phyloP scores from a whole-genome alignment of 2,329 filamentous ascomycete species.

The Aureobasidium musti region DNA sequence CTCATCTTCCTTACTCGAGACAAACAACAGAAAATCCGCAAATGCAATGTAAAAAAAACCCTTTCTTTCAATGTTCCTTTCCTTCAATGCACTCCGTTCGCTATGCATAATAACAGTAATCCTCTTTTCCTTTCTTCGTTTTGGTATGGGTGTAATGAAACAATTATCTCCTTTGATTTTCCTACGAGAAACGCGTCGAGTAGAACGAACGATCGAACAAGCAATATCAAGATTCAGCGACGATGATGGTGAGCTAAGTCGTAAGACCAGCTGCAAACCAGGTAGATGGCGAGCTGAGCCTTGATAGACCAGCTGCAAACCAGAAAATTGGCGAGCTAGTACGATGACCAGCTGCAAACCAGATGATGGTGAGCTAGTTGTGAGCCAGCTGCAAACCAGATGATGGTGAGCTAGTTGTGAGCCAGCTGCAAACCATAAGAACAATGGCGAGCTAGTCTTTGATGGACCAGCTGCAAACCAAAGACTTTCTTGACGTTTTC shows the following conservation, averaged over 20 bases:
- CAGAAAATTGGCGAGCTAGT: conserved; percentile 15
- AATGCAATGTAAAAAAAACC: conserved; percentile 13
- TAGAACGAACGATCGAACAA: not conserved
- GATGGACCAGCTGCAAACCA: conserved; percentile 19
- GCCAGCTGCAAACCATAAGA: conserved; percentile 23
- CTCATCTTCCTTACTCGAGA: not conserved
- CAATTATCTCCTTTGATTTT: not conserved
- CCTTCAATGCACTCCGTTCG: conserved; percentile 10
- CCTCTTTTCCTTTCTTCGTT: too few species aligned
- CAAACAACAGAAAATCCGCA: conserved; percentile 1
- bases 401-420: conserved; percentile 11
- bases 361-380: conserved; percentile 8
- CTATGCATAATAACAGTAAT: conserved; percentile 14
- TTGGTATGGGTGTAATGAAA: not conserved
- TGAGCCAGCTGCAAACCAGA: conserved; percentile 19
- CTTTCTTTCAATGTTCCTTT: not conserved
- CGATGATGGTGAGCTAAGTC: conserved; percentile 5
- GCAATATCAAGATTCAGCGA: not conserved
- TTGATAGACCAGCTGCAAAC: not conserved
- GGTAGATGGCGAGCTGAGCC: not conserved
- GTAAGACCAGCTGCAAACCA: conserved; percentile 12
- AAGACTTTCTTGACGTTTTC: not conserved
- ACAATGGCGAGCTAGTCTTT: conserved; percentile 5
- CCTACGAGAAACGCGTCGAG: not conserved
- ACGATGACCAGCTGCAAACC: conserved; percentile 17